A percentile compares a stretch with the other conserved stretches of the same genome.
These are phyloP conservation scores for Alternaria sp. DNA, from an alignment of 2,329 filamentous ascomycete species.

Conservation along the genomic window DNA sequence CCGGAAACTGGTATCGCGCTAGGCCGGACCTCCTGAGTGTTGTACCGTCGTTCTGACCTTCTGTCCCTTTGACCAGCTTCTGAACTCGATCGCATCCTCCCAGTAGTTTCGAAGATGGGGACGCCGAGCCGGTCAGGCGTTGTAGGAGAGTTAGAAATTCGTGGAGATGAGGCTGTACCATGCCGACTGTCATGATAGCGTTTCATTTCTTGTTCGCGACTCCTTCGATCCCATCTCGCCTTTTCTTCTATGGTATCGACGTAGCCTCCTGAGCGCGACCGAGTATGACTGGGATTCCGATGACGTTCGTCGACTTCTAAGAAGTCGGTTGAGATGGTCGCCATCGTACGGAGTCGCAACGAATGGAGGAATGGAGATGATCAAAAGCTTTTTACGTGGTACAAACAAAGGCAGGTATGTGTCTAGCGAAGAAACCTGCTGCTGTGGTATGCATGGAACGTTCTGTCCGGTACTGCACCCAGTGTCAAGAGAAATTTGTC, in stretches of 20 bases:
- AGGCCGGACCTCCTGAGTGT: constrained; percentile 24
- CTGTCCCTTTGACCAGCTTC: constrained; percentile 5
- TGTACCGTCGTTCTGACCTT: constrained; percentile 12
- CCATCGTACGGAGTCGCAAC: constrained; percentile 2
- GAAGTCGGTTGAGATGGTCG: constrained; percentile 17
- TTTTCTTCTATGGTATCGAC: constrained; percentile 31
- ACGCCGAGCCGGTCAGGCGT: constrained; percentile 28
- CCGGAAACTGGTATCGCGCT: constrained; percentile 5
- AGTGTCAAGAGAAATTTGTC: background rate
- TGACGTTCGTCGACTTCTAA: constrained; percentile 14
- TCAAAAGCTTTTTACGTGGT: background rate
- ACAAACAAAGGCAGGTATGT: background rate
- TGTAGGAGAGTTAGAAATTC: constrained; percentile 3
- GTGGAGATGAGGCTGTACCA: background rate
- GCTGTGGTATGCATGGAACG: background rate
- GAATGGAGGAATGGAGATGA: background rate
- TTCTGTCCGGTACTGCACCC: background rate
- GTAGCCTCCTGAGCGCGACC: constrained; percentile 33
- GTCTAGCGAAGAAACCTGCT: background rate
- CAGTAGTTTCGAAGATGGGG: constrained; percentile 21
- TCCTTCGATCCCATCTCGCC: constrained; percentile 20
- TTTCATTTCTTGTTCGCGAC: constrained; percentile 30
- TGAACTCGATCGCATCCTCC: constrained; percentile 18
- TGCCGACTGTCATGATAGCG: constrained; percentile 23
- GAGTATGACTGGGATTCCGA: constrained; percentile 12